phyloP scores from a whole-genome alignment of 192 early-diverging fungal genomes.

The Cetraspora pellucida region DNA sequence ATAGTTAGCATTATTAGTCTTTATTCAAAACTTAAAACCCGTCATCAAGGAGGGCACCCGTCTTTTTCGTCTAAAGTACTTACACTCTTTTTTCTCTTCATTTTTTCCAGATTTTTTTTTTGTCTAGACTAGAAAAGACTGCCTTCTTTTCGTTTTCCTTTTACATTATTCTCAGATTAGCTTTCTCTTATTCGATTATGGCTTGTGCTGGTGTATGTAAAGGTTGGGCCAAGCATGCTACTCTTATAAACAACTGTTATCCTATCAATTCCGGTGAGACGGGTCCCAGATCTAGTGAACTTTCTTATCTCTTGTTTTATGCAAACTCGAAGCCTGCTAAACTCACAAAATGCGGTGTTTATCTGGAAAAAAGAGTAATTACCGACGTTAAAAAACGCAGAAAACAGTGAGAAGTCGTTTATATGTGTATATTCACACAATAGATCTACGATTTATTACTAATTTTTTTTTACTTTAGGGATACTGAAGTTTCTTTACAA shows the following conservation, averaged over 20 bases:
- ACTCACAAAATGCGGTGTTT: slow-evolving; percentile 85
- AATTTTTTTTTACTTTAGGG: slow-evolving; percentile 42
- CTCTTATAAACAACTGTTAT: slow-evolving; percentile 77
- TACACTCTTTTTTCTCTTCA: too few species aligned
- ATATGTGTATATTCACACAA: not conserved
- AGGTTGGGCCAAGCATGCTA: slow-evolving; percentile 67
- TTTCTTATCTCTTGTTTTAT: slow-evolving; percentile 89
- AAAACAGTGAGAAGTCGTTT: slow-evolving; percentile 55
- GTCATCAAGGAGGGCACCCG: too few species aligned
- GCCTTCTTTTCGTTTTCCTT: too few species aligned
- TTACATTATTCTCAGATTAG: too few species aligned
- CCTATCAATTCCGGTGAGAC: slow-evolving; percentile 64
- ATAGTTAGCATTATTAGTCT: too few species aligned
- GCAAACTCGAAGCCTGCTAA: slow-evolving; percentile 86
- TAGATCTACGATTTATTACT: not conserved
- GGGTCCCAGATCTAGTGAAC: slow-evolving; percentile 74
- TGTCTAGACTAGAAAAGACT: too few species aligned
- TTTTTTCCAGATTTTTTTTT: too few species aligned
- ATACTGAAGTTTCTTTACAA: slow-evolving; percentile 68
- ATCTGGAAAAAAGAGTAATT: slow-evolving; percentile 71
- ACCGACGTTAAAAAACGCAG: slow-evolving; percentile 65
- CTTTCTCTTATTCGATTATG: not conserved
- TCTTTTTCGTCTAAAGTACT: too few species aligned
- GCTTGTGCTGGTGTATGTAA: slow-evolving; percentile 19
- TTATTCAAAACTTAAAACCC: too few species aligned